These are phyloP conservation scores for Zangia roseola DNA, from an alignment of 768 basidiomycete species.

Conservation along the genomic window DNA sequence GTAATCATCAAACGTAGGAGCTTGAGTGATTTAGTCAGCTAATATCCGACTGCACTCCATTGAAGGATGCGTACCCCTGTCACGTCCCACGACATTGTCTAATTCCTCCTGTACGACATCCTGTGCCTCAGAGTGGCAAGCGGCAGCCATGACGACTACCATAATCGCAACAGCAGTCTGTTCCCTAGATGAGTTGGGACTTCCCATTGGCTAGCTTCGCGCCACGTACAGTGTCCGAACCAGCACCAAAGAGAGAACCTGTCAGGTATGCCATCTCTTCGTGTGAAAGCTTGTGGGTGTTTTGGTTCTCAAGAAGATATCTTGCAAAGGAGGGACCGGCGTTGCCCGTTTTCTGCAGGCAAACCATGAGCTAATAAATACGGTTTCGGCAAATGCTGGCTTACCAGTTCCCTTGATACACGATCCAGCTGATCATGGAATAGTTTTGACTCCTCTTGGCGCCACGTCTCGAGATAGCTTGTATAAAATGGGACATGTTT, in stretches of 20 bases:
- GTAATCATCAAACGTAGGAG: slow-evolving; percentile 42
- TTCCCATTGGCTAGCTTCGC: background rate
- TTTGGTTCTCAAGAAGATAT: slow-evolving; percentile 57
- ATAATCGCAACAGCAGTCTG: slow-evolving; percentile 58
- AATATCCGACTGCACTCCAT: background rate
- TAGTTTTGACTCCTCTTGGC: slow-evolving; percentile 51
- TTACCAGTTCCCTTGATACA: slow-evolving; percentile 47
- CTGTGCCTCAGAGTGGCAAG: slow-evolving; percentile 53
- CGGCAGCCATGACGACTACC: slow-evolving; percentile 56
- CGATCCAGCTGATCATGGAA: slow-evolving; percentile 54
- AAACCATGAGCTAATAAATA: background rate
- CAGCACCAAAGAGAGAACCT: slow-evolving; percentile 65
- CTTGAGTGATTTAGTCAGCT: slow-evolving; percentile 18
- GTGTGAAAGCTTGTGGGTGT: slow-evolving; percentile 51
- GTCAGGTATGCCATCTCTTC: slow-evolving; percentile 62
- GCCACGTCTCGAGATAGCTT: slow-evolving; percentile 52
- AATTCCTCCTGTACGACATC: slow-evolving; percentile 51
- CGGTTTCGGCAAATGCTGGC: background rate
- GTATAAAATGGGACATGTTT: slow-evolving; percentile 60
- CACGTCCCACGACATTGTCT: slow-evolving; percentile 51
- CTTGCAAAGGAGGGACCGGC: slow-evolving; percentile 49
- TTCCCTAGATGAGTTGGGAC: background rate
- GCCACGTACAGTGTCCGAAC: slow-evolving; percentile 53
- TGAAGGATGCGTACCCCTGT: slow-evolving; percentile 20
- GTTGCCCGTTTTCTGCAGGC: slow-evolving; percentile 19